Conservation (phyloP, 768 basidiomycete genomes). For the Pleurotus djamor region DNA sequence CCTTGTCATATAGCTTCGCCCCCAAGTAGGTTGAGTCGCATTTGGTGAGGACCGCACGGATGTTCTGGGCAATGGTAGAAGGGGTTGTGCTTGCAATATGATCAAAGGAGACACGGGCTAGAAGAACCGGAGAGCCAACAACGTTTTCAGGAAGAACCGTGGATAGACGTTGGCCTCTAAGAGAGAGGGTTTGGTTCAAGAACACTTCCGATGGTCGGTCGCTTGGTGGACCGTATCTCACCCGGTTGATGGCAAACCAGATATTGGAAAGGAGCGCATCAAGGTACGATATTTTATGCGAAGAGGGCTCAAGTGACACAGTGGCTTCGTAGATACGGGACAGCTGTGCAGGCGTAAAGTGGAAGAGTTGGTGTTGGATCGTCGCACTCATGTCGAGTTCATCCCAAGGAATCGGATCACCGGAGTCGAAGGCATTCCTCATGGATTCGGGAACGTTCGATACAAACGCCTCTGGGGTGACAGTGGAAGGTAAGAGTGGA, state of each 20-base stretch:
- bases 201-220: conserved; percentile 15
- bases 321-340: conserved; percentile 26
- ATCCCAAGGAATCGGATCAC: conserved; percentile 22
- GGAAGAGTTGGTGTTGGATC: conserved; percentile 19
- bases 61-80: conserved; percentile 18
- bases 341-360: conserved; percentile 23
- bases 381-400: conserved; percentile 24
- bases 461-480: conserved; percentile 14
- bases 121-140: conserved; percentile 30
- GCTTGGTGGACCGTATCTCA: conserved; percentile 17
- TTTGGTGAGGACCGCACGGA: conserved; percentile 20
- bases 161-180: neutral
- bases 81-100: conserved; percentile 11
- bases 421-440: conserved; percentile 4
- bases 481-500: conserved; percentile 12
- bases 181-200: conserved; percentile 22
- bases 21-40: conserved; percentile 22
- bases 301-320: neutral
- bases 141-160: conserved; percentile 16
- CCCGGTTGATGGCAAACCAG: conserved; percentile 29
- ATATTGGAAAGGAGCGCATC: conserved; percentile 33
- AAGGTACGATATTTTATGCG: conserved; percentile 23
- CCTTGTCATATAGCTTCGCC: conserved; percentile 30
- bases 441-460: neutral
- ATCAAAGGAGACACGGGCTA: conserved; percentile 18